phyloP scores from a whole-genome alignment of 139 green algal genomes.

The Coccomyxa sp. region DNA sequence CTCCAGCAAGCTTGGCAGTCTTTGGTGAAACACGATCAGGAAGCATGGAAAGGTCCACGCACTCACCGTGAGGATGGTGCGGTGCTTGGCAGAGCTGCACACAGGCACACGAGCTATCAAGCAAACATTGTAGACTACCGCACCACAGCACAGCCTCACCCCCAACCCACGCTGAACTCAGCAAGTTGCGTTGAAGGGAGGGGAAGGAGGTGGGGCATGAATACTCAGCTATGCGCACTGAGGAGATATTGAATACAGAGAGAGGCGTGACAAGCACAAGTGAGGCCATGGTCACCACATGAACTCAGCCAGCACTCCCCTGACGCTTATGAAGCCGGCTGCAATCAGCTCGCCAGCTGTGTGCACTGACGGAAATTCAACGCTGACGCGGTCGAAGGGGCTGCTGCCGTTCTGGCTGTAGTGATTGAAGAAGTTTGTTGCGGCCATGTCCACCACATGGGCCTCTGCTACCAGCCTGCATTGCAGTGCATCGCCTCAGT shows the following conservation, averaged over 20 bases:
- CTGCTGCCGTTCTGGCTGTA: not conserved
- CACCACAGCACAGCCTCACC: too few relatives aligned
- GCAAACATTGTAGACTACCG: too few relatives aligned
- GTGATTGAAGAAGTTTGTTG: not conserved
- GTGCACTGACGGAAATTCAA: not conserved
- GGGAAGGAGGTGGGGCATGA: too few relatives aligned
- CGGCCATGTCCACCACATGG: not conserved
- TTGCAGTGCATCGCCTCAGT: too few relatives aligned
- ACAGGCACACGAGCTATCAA: too few relatives aligned
- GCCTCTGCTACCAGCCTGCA: not conserved
- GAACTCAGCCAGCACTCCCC: not conserved
- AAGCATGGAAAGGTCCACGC: not conserved
- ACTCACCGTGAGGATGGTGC: not conserved
- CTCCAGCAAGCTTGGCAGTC: not conserved
- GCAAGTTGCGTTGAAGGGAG: too few relatives aligned
- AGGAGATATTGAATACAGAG: too few relatives aligned
- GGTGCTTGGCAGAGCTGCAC: conserved; percentile 5
- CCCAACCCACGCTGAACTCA: too few relatives aligned
- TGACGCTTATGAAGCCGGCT: not conserved
- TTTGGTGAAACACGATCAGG: not conserved
- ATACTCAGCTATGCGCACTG: too few relatives aligned
- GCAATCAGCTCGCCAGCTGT: not conserved
- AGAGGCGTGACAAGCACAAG: too few relatives aligned
- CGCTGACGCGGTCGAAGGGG: not conserved
- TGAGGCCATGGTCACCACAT: too few relatives aligned